phyloP scores from a whole-genome alignment of 2,329 filamentous ascomycete genomes.

The Xylaria polymorpha region DNA sequence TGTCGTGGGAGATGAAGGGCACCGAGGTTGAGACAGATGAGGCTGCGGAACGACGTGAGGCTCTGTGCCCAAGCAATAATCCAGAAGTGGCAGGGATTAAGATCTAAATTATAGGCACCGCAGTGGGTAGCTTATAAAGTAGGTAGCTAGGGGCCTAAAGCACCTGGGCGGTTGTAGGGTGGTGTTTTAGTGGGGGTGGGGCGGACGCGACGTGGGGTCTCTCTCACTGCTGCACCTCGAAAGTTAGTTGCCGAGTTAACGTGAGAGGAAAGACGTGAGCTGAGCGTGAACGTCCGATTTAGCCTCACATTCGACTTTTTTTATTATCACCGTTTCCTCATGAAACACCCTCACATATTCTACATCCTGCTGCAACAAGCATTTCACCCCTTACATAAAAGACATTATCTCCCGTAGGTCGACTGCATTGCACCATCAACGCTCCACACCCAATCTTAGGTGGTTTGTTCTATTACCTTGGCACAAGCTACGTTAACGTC shows the following conservation, averaged over 20 bases:
- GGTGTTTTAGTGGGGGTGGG: conserved; percentile 16
- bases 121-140: neutral
- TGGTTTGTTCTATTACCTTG: neutral
- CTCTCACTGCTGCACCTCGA: neutral
- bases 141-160: neutral
- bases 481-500: neutral
- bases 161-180: too few relatives aligned
- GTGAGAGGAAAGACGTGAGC: neutral
- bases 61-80: neutral
- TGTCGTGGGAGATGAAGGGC: neutral
- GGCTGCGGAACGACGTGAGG: conserved; percentile 11
- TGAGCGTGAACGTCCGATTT: conserved; percentile 2
- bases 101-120: neutral
- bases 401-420: neutral
- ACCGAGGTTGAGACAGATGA: conserved; percentile 12
- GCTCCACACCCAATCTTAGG: neutral
- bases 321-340: neutral
- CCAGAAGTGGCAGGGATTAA: conserved; percentile 20
- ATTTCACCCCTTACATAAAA: neutral
- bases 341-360: neutral
- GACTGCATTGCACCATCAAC: neutral
- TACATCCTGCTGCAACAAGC: neutral
- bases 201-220: conserved; percentile 2
- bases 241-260: conserved; percentile 29
- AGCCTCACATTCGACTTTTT: neutral